Percentiles rank a stretch among this genome's conserved stretches.
Evolutionary conservation across 192 early-diverging fungal species (phyloP).

Genomic region (Paraglomus brasilianum): DNA sequence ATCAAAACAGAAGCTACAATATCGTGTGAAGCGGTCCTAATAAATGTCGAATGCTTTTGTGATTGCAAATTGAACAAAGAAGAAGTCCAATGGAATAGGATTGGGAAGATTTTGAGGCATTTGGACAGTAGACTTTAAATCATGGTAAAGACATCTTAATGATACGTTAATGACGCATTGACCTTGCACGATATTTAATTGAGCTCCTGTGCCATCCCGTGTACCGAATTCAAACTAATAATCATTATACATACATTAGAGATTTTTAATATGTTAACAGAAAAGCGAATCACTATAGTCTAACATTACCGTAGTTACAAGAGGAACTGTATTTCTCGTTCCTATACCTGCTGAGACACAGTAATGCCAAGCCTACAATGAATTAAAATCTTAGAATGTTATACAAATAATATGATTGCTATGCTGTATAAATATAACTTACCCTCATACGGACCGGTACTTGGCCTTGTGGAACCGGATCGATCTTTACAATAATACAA

Average conservation of each 20-base stretch:
- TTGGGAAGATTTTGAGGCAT: slow-evolving; percentile 5
- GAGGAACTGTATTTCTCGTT: neutral
- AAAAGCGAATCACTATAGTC: slow-evolving; percentile 12
- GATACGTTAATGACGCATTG: slow-evolving; percentile 2
- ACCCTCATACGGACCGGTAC: slow-evolving; percentile 6
- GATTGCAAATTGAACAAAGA: neutral
- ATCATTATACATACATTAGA: slow-evolving; percentile 15
- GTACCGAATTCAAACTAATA: slow-evolving; percentile 32
- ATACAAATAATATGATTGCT: too few species aligned
- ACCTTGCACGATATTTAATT: slow-evolving; percentile 22
- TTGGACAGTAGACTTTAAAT: slow-evolving; percentile 4
- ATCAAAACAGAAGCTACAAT: too few species aligned
- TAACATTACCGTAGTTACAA: slow-evolving; percentile 26
- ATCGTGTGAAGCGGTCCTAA: too few species aligned
- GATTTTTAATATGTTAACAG: slow-evolving; percentile 10
- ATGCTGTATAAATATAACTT: neutral
- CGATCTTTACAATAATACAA: slow-evolving; percentile 12
- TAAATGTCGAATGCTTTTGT: too few species aligned
- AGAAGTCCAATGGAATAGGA: slow-evolving; percentile 26
- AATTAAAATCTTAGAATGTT: too few species aligned
- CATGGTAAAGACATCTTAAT: slow-evolving; percentile 21
- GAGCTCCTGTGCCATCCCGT: slow-evolving; percentile 5
- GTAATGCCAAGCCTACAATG: too few species aligned
- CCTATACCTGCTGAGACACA: neutral
- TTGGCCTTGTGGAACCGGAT: neutral